A percentile compares a stretch with the other conserved stretches of the same genome.
phyloP scores from a whole-genome alignment of 2,329 filamentous ascomycete genomes.

The Fusarium clavum region DNA sequence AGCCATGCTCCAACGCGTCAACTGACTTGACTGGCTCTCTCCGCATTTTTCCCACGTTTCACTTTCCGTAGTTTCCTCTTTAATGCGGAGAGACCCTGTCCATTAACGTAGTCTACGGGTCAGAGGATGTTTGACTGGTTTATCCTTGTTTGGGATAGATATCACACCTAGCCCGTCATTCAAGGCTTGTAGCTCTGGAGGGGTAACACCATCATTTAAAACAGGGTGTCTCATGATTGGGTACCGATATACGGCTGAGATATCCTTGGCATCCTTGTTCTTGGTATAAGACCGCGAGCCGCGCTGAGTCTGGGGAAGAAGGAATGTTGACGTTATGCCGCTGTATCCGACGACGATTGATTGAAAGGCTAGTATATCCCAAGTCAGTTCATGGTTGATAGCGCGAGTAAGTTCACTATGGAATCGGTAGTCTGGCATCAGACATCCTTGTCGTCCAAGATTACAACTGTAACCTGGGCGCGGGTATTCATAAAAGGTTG shows the following conservation, averaged over 20 bases:
- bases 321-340: background rate
- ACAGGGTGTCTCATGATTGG: background rate
- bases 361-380: background rate
- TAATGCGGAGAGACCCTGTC: slow-evolving; percentile 2
- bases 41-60: background rate
- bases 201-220: background rate
- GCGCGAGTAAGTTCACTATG: background rate
- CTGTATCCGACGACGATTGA: background rate
- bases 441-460: background rate
- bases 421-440: background rate
- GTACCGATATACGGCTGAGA: background rate
- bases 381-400: background rate
- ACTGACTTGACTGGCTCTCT: slow-evolving; percentile 21
- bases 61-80: background rate
- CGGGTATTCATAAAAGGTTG: background rate
- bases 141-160: background rate
- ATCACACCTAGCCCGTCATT: background rate
- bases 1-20: slow-evolving; percentile 23
- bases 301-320: background rate
- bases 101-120: background rate
- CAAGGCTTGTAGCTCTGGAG: background rate
- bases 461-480: background rate
- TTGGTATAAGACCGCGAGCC: background rate
- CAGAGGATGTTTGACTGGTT: background rate
- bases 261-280: background rate